A percentile compares a stretch with the other conserved stretches of the same genome.
Evolutionary conservation across 805 yeast species (phyloP).

Genomic region (Ogataea methylovora): DNA sequence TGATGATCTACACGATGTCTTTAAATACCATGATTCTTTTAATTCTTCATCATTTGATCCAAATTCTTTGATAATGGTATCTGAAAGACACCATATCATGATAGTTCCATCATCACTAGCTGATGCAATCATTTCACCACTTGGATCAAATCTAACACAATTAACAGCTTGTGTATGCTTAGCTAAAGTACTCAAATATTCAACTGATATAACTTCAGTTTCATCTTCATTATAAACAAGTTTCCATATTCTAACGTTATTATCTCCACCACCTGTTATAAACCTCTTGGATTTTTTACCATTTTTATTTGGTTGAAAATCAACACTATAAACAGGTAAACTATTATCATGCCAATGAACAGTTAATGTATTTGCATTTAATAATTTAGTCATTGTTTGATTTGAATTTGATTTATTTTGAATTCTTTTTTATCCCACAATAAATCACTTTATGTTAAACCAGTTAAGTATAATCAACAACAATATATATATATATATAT

Average conservation of each 20-base stretch:
- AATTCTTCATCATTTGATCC: conserved; percentile 47
- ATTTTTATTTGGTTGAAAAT: conserved; percentile 43
- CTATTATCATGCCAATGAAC: conserved; percentile 72
- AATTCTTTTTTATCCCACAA: too few relatives aligned
- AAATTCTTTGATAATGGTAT: conserved; percentile 48
- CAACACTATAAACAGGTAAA: conserved; percentile 64
- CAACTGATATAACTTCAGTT: conserved; percentile 36
- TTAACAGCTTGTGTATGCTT: conserved; percentile 96
- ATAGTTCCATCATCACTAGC: conserved; percentile 96
- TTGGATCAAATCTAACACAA: conserved; percentile 71
- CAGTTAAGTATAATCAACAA: too few relatives aligned
- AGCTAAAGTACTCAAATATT: conserved; percentile 70
- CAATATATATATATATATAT: too few relatives aligned
- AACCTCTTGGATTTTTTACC: conserved; percentile 35
- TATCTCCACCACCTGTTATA: conserved; percentile 94
- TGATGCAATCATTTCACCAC: conserved; percentile 67
- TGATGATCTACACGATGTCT: conserved; percentile 48
- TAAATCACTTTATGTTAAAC: too few relatives aligned
- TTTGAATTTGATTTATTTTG: too few relatives aligned
- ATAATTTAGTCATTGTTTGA: conserved; percentile 2
- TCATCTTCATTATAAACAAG: conserved; percentile 14
- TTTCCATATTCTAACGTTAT: conserved; percentile 57
- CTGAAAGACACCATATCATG: conserved; percentile 66
- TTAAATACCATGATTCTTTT: conserved; percentile 69
- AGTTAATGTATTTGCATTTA: conserved; percentile 40